Evolutionary conservation across 2,329 filamentous ascomycete species (phyloP), one percentile per base, ranked within the genome.

Genomic region (Cadophora gregata): DNA sequence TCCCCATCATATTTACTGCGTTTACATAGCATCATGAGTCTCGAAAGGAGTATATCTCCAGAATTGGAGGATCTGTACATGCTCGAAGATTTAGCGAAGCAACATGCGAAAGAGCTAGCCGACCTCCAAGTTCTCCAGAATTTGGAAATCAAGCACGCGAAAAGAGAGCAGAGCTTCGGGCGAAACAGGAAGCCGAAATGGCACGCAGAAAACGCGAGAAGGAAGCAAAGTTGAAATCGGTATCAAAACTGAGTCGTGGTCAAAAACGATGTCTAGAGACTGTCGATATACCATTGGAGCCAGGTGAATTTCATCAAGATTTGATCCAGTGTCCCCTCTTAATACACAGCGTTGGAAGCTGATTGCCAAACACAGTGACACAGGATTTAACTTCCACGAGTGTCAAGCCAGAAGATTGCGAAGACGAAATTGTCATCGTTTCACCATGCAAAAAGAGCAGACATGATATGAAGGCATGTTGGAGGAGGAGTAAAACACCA

Each of bases 91-190:
- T 51, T 51, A 27, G 48, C 48, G 12, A n/a, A 12, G 24, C 48
- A 51, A 24, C 48, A 51, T 51, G 48, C 48, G 24, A 8, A 25
- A 51, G 48, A 27, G 24, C 24, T 51, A 29, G 25, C 51, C 51
- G 16, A 33, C 16, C 16, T 55, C 3, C 29, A 21, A 21, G 16
- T 33, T 21, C 29, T 36, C 16, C 51, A 55, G 14, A 16, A 55
- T 7, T 31, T 55, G 19, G 51, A 55, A 25, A 31, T 55, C 16
- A 55, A 55, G 51, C 51, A 55, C 19, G 51, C 51, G 27, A 55
- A 19, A 33, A 55, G 51, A 19, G 25, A 19, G 27, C 29, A 31
- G 51, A 55, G 51, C 51, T 55, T 9, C 51, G 51, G 10, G 51
- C 14, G 27, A 55, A 55, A 55, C 19, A 55, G 27, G 27, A 55